Conservation (phyloP, 768 basidiomycete species). For the Piloderma croceum region DNA sequence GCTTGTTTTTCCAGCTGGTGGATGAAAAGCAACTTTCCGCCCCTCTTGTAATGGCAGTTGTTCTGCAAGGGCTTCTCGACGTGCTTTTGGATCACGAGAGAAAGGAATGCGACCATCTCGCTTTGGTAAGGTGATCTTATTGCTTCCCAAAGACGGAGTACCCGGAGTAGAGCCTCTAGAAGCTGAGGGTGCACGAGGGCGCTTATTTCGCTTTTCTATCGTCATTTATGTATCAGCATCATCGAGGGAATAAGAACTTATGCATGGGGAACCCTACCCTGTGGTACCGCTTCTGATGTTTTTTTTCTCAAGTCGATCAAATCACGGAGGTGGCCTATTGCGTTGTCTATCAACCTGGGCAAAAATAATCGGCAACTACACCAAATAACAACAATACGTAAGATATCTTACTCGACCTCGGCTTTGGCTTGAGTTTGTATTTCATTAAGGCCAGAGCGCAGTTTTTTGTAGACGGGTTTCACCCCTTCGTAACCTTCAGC, state of each 20-base stretch:
- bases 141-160: constrained; percentile 20
- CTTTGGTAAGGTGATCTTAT: constrained; percentile 39
- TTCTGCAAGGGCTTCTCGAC: constrained; percentile 53
- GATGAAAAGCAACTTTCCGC: constrained; percentile 79
- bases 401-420: constrained; percentile 55
- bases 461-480: constrained; percentile 56
- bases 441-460: constrained; percentile 56
- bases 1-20: constrained; percentile 51
- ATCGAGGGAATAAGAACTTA: constrained; percentile 2
- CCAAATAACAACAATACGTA: constrained; percentile 1
- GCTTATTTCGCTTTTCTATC: constrained; percentile 72
- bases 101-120: constrained; percentile 43
- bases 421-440: constrained; percentile 52
- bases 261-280: constrained; percentile 40
- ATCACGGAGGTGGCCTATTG: constrained; percentile 62
- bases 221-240: neutral
- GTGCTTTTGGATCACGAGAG: constrained; percentile 61
- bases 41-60: constrained; percentile 68
- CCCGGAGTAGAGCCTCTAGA: constrained; percentile 32
- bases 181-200: constrained; percentile 68
- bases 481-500: constrained; percentile 63
- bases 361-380: constrained; percentile 8
- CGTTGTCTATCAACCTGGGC: constrained; percentile 62
- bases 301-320: constrained; percentile 72
- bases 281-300: constrained; percentile 45